These are phyloP conservation scores for Angomonas deanei DNA, from an alignment of 208 protist genomes.

Conservation along the genomic window DNA sequence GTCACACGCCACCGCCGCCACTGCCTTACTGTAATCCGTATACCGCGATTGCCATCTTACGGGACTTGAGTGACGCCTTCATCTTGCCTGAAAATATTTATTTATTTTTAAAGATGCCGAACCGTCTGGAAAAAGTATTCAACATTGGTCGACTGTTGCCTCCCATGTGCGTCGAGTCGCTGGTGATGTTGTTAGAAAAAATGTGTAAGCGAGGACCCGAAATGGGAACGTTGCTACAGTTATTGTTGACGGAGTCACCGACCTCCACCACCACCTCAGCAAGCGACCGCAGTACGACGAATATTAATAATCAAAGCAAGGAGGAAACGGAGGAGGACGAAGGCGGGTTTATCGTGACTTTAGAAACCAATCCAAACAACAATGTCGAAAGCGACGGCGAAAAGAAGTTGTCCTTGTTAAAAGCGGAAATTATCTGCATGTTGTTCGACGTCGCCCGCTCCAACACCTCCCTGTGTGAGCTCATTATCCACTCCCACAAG, in stretches of 20 bases:
- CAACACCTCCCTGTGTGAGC: slow-evolving; percentile 58
- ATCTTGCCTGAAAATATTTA: slow-evolving; percentile 52
- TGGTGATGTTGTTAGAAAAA: slow-evolving; percentile 81
- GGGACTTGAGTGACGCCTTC: slow-evolving; percentile 79
- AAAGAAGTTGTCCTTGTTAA: slow-evolving; percentile 33
- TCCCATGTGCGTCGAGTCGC: slow-evolving; percentile 59
- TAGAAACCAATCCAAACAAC: too few species aligned
- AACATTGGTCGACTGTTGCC: slow-evolving; percentile 45
- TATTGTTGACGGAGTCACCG: slow-evolving; percentile 29
- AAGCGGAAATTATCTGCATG: slow-evolving; percentile 80
- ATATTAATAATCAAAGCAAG: too few species aligned
- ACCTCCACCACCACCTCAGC: too few species aligned
- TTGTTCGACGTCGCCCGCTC: slow-evolving; percentile 82
- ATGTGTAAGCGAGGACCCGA: slow-evolving; percentile 64
- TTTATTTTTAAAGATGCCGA: slow-evolving; percentile 47
- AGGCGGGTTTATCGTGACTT: too few species aligned
- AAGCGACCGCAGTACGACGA: too few species aligned
- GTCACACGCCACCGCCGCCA: slow-evolving; percentile 2
- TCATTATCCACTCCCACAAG: slow-evolving; percentile 52
- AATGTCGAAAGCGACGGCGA: too few species aligned
- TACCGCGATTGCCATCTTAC: slow-evolving; percentile 39
- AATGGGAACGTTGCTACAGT: slow-evolving; percentile 55
- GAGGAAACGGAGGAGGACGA: too few species aligned
- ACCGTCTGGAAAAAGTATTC: slow-evolving; percentile 57
- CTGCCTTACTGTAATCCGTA: neutral